phyloP scores from a whole-genome alignment of 176 grass and related monocot species.

The barley (Hordeum vulgare) region DNA sequence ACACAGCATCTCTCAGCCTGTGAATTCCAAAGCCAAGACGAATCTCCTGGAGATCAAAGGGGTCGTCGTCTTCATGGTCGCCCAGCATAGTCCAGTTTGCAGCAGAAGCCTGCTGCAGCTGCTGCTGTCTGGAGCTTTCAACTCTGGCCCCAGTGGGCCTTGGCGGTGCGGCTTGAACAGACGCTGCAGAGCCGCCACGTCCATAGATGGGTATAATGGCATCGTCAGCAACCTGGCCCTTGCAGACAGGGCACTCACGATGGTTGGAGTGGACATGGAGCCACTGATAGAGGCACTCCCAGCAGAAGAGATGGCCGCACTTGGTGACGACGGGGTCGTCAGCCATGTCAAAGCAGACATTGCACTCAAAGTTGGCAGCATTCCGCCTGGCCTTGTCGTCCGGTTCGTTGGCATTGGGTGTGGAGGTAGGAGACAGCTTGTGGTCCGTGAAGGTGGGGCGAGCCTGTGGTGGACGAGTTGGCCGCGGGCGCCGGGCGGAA shows the following conservation, averaged over 20 bases:
- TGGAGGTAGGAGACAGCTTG: constrained; percentile 7
- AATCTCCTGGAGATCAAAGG: background rate
- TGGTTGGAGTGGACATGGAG: constrained; percentile 71
- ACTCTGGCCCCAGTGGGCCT: constrained; percentile 33
- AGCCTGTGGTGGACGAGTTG: background rate
- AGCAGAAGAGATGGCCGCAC: constrained; percentile 91
- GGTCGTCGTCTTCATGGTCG: background rate
- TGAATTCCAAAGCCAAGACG: background rate
- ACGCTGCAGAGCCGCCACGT: constrained; percentile 46
- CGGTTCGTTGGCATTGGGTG: background rate
- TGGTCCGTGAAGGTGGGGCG: background rate
- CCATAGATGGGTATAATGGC: constrained; percentile 81
- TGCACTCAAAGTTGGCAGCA: constrained; percentile 75
- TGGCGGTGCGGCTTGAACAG: constrained; percentile 16
- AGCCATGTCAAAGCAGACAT: constrained; percentile 83
- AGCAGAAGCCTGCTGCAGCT: background rate
- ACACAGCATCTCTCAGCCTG: background rate
- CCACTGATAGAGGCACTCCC: constrained; percentile 90
- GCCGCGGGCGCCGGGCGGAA: background rate
- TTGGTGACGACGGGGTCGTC: constrained; percentile 73
- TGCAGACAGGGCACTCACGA: constrained; percentile 85
- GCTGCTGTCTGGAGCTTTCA: constrained; percentile 38
- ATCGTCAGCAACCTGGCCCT: constrained; percentile 63
- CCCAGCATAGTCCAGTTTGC: background rate
- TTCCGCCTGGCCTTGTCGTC: constrained; percentile 32